phyloP scores from a whole-genome alignment of 257 asterid genomes.

The Solanum megistacrolobum region DNA sequence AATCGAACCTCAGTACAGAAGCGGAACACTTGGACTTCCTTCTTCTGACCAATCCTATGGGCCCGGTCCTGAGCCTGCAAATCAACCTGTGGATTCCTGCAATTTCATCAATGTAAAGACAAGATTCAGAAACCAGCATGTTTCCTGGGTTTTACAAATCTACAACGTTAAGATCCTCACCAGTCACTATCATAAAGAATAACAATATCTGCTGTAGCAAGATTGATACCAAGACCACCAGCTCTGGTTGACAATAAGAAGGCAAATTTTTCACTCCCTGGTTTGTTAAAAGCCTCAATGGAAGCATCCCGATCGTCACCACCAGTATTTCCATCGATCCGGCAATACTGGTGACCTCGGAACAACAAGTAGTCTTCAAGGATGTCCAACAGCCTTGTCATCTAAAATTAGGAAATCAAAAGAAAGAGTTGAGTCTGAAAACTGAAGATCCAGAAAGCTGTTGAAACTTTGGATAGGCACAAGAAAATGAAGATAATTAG shows the following conservation, averaged over 20 bases:
- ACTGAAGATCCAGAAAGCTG: neutral
- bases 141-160: neutral
- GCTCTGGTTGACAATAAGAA: constrained; percentile 7
- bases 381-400: constrained; percentile 7
- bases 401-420: constrained; percentile 7
- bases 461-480: neutral
- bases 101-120: constrained; percentile 8
- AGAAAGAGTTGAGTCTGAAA: neutral
- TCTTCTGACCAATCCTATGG: constrained; percentile 98
- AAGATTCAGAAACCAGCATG: neutral
- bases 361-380: constrained; percentile 50
- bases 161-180: constrained; percentile 22
- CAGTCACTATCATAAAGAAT: constrained; percentile 99
- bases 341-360: constrained; percentile 80
- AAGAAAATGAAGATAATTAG: neutral
- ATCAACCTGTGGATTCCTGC: constrained; percentile 99
- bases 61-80: constrained; percentile 99
- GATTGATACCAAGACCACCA: constrained; percentile 7
- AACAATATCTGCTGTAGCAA: constrained; percentile 61
- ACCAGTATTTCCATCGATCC: constrained; percentile 91
- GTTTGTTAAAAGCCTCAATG: neutral
- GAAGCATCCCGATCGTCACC: constrained; percentile 7
- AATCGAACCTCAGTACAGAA: constrained; percentile 92
- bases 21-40: constrained; percentile 98
- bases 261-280: constrained; percentile 7